A percentile compares a stretch with the other conserved stretches of the same genome.
Conservation (phyloP, 768 basidiomycete genomes). For the Hypsizygus marmoreus region DNA sequence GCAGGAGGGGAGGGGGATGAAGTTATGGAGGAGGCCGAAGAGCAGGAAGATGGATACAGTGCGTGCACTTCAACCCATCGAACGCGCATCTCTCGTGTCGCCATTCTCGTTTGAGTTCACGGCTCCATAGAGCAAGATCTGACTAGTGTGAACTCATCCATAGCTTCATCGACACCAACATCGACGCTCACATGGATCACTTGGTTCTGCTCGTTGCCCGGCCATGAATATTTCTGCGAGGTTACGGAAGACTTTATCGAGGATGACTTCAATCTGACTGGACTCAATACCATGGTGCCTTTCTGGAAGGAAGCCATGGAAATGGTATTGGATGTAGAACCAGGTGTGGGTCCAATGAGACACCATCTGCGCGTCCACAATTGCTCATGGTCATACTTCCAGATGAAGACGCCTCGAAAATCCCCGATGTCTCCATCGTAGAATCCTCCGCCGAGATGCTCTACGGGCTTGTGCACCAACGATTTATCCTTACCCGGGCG, state of each 20-base stretch:
- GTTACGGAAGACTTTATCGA: slow-evolving; percentile 99
- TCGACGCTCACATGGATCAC: slow-evolving; percentile 94
- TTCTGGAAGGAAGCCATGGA: slow-evolving; percentile 99
- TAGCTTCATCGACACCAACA: slow-evolving; percentile 88
- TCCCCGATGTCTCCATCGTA: slow-evolving; percentile 97
- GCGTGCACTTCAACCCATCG: slow-evolving; percentile 36
- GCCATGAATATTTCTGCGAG: slow-evolving; percentile 98
- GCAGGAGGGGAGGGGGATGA: slow-evolving; percentile 69
- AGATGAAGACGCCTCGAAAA: slow-evolving; percentile 94
- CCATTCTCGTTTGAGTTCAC: not conserved
- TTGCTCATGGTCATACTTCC: slow-evolving; percentile 5
- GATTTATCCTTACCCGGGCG: slow-evolving; percentile 93
- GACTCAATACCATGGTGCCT: slow-evolving; percentile 92
- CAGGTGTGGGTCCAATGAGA: slow-evolving; percentile 60
- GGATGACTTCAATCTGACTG: slow-evolving; percentile 98
- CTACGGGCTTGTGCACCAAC: slow-evolving; percentile 96
- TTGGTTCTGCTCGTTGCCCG: slow-evolving; percentile 94
- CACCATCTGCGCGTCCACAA: not conserved
- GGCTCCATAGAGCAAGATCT: slow-evolving; percentile 25
- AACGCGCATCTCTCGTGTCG: slow-evolving; percentile 1
- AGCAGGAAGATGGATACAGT: slow-evolving; percentile 80
- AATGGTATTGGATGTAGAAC: slow-evolving; percentile 99
- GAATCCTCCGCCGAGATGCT: slow-evolving; percentile 97
- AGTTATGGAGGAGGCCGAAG: slow-evolving; percentile 81
- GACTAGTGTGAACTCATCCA: slow-evolving; percentile 16